Evolutionary conservation across 108 stramenopile species (phyloP), one percentile per base, ranked within the genome.

Genomic region (Bacterosira constricta): DNA sequence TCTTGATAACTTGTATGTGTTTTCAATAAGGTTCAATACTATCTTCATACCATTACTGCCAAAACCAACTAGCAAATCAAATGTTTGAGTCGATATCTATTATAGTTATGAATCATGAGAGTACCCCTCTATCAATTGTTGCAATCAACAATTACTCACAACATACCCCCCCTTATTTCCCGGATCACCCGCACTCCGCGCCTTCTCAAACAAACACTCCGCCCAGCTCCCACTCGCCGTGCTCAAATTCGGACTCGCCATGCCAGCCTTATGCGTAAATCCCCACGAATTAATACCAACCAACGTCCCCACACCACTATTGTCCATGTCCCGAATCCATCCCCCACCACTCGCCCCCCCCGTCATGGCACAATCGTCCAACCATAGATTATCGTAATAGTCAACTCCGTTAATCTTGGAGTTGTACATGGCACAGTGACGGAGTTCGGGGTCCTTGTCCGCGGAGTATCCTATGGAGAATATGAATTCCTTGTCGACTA

Each of bases 201-300:
- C 71, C 53, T 62, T 17, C 6, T 62, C 37, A 39, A 52, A 72
- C 47, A 72, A 20, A 38, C 71, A 72, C 52, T 72, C 71, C 6
- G 71, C 71, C 39, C 27, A 31, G 37, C 71, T 72, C 30, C 71
- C 71, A 54, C 50, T 72, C 11, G 49, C 34, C 35, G 71, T 72
- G 41, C 60, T 61, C 0, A 72, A 38, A 26, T 34, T 45, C 31
- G 71, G 71, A 6, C 71, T 61, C 18, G 71, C 71, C 71, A 72
- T 72, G 1, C 71, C 71, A 13, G 42, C 29, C 27, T 34, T 54
- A 44, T 72, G 49, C 2, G 53, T 27, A 54, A 72, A 72, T 11
- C 71, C 71, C 71, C 71, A 72, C 1, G 71, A 72, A 54, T 72
- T 72, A 29, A 72, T 49, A 18, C 59, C 54, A 30, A 63, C 23